Evolutionary conservation across 2,329 filamentous ascomycete genomes (phyloP).

Genomic region (Neonectria coccinea): DNA sequence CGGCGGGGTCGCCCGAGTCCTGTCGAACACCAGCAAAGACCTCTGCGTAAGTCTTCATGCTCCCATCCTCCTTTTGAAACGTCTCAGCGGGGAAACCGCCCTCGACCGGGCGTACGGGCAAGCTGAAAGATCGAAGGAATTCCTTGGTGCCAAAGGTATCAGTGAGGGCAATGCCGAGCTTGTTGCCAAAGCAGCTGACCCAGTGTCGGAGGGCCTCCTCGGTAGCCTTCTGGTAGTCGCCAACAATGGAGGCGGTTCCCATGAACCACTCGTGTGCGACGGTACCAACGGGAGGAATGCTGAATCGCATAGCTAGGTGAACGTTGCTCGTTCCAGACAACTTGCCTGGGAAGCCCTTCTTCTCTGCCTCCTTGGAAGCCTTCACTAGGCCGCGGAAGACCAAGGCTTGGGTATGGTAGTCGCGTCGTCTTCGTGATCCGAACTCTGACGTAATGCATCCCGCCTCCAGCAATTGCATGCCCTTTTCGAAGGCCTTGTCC

Average conservation of each 20-base stretch:
- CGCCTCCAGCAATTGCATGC: conserved; percentile 78
- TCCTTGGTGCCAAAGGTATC: conserved; percentile 95
- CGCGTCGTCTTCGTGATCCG: conserved; percentile 86
- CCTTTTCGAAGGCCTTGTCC: conserved; percentile 86
- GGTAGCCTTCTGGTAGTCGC: conserved; percentile 86
- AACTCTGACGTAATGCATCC: conserved; percentile 96
- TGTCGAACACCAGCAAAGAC: conserved; percentile 87
- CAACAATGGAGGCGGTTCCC: conserved; percentile 91
- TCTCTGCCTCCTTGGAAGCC: conserved; percentile 77
- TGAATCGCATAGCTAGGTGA: conserved; percentile 94
- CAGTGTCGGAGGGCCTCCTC: conserved; percentile 88
- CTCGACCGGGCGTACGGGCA: conserved; percentile 65
- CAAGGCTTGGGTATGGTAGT: conserved; percentile 94
- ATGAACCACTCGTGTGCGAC: conserved; percentile 99
- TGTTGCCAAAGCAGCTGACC: conserved; percentile 88
- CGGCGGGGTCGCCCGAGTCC: conserved; percentile 86
- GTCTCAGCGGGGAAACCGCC: conserved; percentile 56
- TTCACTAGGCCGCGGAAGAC: conserved; percentile 88
- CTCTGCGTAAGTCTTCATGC: conserved; percentile 77
- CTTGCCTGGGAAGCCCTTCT: conserved; percentile 75
- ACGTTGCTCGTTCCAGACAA: conserved; percentile 95
- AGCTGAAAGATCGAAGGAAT: conserved; percentile 87
- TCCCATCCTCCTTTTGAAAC: conserved; percentile 55
- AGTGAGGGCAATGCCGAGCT: conserved; percentile 89
- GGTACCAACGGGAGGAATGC: conserved; percentile 86